Evolutionary conservation across 1,139 yeast genomes (phyloP).

Genomic region (Diutina ranongensis): DNA sequence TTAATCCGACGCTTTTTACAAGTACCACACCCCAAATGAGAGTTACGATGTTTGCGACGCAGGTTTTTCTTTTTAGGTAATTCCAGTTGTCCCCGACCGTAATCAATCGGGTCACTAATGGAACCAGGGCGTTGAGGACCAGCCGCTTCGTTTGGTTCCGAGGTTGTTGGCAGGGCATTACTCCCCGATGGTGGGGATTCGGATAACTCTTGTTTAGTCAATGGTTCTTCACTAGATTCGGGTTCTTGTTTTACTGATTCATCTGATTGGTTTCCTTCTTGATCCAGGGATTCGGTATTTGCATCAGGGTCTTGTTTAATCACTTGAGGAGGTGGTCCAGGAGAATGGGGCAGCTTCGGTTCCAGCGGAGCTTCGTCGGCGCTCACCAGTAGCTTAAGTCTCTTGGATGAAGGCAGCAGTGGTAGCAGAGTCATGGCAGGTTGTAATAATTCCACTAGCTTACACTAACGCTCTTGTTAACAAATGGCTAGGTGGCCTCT

Average conservation of each 20-base stretch:
- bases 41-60: constrained; percentile 51
- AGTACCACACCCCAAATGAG: constrained; percentile 54
- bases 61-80: constrained; percentile 33
- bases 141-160: neutral
- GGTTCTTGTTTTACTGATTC: no score
- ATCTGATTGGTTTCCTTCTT: no score
- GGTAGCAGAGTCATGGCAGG: neutral
- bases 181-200: no score
- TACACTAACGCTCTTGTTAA: no score
- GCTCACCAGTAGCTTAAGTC: neutral
- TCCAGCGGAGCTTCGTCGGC: neutral
- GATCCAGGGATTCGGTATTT: no score
- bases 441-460: no score
- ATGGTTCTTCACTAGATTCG: no score
- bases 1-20: constrained; percentile 57
- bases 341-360: neutral
- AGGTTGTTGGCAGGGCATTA: neutral
- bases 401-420: neutral
- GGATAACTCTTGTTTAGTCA: no score
- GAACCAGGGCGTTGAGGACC: constrained; percentile 1
- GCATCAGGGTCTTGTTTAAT: neutral
- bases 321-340: neutral
- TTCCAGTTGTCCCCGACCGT: neutral
- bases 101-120: neutral
- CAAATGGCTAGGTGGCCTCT: no score